phyloP scores from a whole-genome alignment of 2,329 filamentous ascomycete species.

The Sphaerostilbella broomeana region DNA sequence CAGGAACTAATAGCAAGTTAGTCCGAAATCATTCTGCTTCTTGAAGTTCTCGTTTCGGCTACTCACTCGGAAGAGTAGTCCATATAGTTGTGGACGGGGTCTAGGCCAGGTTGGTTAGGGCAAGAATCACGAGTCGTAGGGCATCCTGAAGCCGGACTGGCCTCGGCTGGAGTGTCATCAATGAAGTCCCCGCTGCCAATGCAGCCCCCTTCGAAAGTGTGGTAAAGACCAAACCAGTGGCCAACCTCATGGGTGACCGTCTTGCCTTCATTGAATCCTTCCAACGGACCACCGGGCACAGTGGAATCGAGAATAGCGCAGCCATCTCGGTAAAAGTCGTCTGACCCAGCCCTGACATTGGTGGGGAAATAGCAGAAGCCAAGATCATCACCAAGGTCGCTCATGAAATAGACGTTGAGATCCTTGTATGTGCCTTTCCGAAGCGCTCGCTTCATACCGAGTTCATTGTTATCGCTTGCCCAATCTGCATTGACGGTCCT shows the following conservation, averaged over 20 bases:
- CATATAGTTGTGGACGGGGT: conserved; percentile 36
- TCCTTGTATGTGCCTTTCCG: conserved; percentile 35
- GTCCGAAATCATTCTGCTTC: conserved; percentile 2
- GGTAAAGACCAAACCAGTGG: conserved; percentile 43
- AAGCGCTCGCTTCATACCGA: conserved; percentile 38
- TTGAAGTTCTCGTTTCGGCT: too few species aligned
- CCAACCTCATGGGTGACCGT: conserved; percentile 37
- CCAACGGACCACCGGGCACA: conserved; percentile 32
- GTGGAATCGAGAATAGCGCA: conserved; percentile 33
- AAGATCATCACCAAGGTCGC: conserved; percentile 30
- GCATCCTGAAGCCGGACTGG: conserved; percentile 28
- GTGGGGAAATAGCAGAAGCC: conserved; percentile 43
- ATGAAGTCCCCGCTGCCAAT: conserved; percentile 31
- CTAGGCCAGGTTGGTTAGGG: conserved; percentile 24
- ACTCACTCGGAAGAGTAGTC: conserved; percentile 37
- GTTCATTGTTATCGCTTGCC: conserved; percentile 26
- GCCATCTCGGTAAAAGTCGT: conserved; percentile 32
- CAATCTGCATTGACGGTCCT: conserved; percentile 40
- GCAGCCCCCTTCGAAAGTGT: conserved; percentile 41
- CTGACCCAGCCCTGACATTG: conserved; percentile 22
- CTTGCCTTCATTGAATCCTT: conserved; percentile 30
- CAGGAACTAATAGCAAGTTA: conserved; percentile 30
- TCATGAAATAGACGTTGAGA: conserved; percentile 43
- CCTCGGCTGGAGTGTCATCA: conserved; percentile 35
- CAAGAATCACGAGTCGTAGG: conserved; percentile 31